Evolutionary conservation across 2,329 filamentous ascomycete species (phyloP), one percentile per base, ranked within the genome.

Genomic region (Hortaea sp.): DNA sequence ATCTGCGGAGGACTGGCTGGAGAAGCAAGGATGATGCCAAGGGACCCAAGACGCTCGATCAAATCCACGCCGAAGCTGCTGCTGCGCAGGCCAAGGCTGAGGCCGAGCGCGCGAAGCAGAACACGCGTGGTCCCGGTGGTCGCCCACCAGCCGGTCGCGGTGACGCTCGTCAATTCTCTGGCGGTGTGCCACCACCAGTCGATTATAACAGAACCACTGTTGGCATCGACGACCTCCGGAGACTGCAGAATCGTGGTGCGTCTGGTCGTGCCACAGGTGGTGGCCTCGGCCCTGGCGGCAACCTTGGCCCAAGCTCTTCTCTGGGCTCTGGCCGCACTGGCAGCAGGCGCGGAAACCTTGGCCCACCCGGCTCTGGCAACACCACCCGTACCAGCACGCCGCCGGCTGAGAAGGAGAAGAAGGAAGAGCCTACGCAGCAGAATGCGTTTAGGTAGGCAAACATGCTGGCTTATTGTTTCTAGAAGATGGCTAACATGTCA

Each of bases 41-140:
- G 75, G 92, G 92, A 34, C 92, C 92, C 49, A 95, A 95, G 81
- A 98, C 92, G 6, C 84, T 98, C 44, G 81, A 88, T 4, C 86
- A 97, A 70, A 86, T 98, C 56, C 86, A 88, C 64, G 84, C 82
- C 49, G 85, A 88, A 69, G 88, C 88, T 54, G 76, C 79, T 44
- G 84, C 83, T 51, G 85, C 84, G 39, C 81, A 85, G 56, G 89
- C 90, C 69, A 87, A 88, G 50, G 84, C 84, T 46, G 89, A 95
- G 60, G 68, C 74, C 59, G 76, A 80, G 62, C 40, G 41, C 7
- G 40, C 41, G 28, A 73, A 75, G 50, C 63, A 72, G 47, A 80
- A 70, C 65, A 77, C 79, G 61, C 77, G 87, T 39, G 67, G 66
- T 56, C 82, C 86, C 51, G 75, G 77, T 41, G 82, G 84, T 43